Evolutionary conservation across 441 rosid species (phyloP).

Genomic region (Erodium trifolium): DNA sequence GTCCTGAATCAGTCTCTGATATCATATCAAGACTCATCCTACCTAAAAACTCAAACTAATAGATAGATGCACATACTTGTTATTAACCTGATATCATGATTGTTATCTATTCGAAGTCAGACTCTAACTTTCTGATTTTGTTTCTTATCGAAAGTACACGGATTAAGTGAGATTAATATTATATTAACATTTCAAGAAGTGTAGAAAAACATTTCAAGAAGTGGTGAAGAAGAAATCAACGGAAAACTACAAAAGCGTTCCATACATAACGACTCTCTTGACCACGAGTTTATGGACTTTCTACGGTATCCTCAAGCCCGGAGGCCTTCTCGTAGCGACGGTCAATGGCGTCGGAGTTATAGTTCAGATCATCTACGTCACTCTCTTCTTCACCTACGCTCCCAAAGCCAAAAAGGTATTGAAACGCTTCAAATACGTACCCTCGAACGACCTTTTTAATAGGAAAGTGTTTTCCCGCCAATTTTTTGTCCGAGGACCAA

Average conservation of each 20-base stretch:
- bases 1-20: no score
- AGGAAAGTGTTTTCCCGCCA: no score
- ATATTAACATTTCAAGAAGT: not conserved
- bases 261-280: slow-evolving; percentile 47
- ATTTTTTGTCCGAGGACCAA: no score
- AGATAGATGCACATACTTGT: no score
- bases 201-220: slow-evolving; percentile 35
- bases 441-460: no score
- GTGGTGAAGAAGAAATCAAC: slow-evolving; percentile 50
- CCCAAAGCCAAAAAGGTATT: slow-evolving; percentile 40
- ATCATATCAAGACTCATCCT: no score
- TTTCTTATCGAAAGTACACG: no score
- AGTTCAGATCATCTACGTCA: slow-evolving; percentile 39
- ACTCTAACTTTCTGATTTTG: no score
- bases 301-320: slow-evolving; percentile 51
- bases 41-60: no score
- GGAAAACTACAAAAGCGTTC: slow-evolving; percentile 40
- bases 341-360: slow-evolving; percentile 42
- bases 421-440: not conserved
- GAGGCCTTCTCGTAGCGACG: slow-evolving; percentile 39
- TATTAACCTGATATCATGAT: no score
- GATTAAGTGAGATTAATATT: no score
- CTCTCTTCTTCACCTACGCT: slow-evolving; percentile 37
- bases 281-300: slow-evolving; percentile 56
- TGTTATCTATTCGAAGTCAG: no score